These are phyloP conservation scores for Pseudozyma thailandica DNA, from an alignment of 1,284 basidiomycete species.

Conservation along the genomic window DNA sequence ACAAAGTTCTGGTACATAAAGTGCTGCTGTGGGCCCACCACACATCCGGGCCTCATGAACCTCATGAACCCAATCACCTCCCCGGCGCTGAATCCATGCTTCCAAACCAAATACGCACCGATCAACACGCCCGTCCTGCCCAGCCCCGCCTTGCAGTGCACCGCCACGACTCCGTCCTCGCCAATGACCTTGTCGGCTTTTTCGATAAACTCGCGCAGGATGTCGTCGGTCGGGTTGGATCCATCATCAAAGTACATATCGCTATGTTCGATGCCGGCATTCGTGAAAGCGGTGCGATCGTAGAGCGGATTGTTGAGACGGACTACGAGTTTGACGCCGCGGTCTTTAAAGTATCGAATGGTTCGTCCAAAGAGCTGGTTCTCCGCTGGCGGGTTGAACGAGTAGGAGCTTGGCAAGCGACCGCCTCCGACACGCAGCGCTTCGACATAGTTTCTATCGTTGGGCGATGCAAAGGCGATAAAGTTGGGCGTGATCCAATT, in stretches of 20 bases:
- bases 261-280: constrained; percentile 87
- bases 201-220: constrained; percentile 88
- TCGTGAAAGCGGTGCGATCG: constrained; percentile 83
- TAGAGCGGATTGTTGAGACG: constrained; percentile 95
- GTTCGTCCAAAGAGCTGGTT: constrained; percentile 73
- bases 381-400: constrained; percentile 18
- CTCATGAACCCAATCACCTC: constrained; percentile 99
- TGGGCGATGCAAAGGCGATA: constrained; percentile 91
- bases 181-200: constrained; percentile 82
- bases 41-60: constrained; percentile 92
- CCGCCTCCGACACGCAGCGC: constrained; percentile 67
- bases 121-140: constrained; percentile 94
- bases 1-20: constrained; percentile 85
- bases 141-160: constrained; percentile 90
- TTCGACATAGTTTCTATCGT: constrained; percentile 62
- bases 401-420: constrained; percentile 8
- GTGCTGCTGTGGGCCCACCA: constrained; percentile 84
- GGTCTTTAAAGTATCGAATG: constrained; percentile 88
- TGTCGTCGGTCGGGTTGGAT: constrained; percentile 95
- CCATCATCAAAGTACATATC: constrained; percentile 94
- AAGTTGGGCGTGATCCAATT: constrained; percentile 80
- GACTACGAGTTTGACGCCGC: constrained; percentile 88
- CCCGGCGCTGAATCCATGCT: constrained; percentile 97
- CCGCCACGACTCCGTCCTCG: constrained; percentile 81
- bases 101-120: constrained; percentile 94